phyloP scores from a whole-genome alignment of 1,139 yeast species.

The Lodderomyces elongisporus region DNA sequence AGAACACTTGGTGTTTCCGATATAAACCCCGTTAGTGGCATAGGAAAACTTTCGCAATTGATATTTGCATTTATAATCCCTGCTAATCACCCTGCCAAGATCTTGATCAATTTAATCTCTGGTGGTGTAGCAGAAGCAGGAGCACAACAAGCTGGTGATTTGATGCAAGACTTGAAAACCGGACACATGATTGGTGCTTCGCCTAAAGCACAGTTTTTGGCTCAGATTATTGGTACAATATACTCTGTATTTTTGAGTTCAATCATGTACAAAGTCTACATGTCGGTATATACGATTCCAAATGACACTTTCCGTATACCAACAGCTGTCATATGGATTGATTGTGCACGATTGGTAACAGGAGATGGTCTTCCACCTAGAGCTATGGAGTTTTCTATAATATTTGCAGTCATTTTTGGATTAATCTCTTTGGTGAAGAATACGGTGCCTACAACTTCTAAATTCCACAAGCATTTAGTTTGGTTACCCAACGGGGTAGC shows the following conservation, averaged over 20 bases:
- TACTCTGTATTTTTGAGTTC: conserved; percentile 81
- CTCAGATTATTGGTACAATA: conserved; percentile 80
- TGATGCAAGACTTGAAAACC: conserved; percentile 95
- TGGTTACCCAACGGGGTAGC: conserved; percentile 93
- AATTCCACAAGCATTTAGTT: conserved; percentile 38
- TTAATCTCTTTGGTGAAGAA: conserved; percentile 63
- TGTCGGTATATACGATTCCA: conserved; percentile 78
- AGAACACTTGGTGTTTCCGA: conserved; percentile 96
- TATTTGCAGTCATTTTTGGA: conserved; percentile 67
- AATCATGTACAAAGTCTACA: conserved; percentile 77
- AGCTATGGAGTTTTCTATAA: conserved; percentile 60
- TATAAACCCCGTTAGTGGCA: conserved; percentile 93
- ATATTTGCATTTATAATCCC: conserved; percentile 84
- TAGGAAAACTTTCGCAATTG: conserved; percentile 88
- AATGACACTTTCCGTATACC: conserved; percentile 79
- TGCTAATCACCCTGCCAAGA: conserved; percentile 67
- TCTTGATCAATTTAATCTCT: conserved; percentile 80
- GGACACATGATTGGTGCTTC: conserved; percentile 91
- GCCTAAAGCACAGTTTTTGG: conserved; percentile 85
- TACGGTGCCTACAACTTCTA: conserved; percentile 35
- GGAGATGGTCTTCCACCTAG: conserved; percentile 86
- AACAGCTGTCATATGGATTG: conserved; percentile 95
- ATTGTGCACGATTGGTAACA: conserved; percentile 86
- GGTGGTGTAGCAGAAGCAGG: conserved; percentile 99
- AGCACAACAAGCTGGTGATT: conserved; percentile 97